Evolutionary conservation across 805 yeast species (phyloP).

Genomic region (Nakazawaea pomicola): DNA sequence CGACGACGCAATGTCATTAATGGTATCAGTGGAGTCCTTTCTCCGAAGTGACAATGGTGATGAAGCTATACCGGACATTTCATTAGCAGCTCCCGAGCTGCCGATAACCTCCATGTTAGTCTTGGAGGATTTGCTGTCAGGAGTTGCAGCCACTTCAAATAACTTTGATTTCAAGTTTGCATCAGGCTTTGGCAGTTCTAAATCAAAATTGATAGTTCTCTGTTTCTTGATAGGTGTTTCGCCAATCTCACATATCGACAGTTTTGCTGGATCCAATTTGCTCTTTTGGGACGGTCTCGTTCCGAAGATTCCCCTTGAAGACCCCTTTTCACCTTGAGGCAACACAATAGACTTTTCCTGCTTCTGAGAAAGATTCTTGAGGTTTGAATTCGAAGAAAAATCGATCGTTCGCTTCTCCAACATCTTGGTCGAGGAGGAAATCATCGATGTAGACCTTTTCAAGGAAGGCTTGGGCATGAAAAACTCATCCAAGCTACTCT

Average conservation of each 20-base stretch:
- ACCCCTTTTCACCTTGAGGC: not conserved
- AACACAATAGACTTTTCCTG: not conserved
- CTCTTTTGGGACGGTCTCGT: too few relatives aligned
- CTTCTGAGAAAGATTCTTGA: not conserved
- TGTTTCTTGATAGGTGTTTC: conserved; percentile 13
- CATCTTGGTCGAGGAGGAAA: conserved; percentile 8
- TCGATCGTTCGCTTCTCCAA: conserved; percentile 13
- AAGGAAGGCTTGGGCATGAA: conserved; percentile 4
- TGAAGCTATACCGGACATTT: not conserved
- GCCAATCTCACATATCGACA: conserved; percentile 8
- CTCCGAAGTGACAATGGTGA: conserved; percentile 3
- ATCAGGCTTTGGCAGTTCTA: not conserved
- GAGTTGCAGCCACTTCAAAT: conserved; percentile 11
- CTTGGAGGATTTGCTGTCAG: not conserved
- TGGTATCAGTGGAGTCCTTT: not conserved
- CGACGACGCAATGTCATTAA: not conserved
- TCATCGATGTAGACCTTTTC: conserved; percentile 8
- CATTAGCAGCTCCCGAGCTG: conserved; percentile 1
- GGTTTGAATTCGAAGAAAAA: conserved; percentile 5
- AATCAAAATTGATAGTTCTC: not conserved
- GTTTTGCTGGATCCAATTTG: too few relatives aligned
- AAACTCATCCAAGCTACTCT: conserved; percentile 9
- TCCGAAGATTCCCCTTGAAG: conserved; percentile 5
- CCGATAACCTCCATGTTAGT: not conserved
- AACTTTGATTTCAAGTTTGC: not conserved